A percentile compares a stretch with the other conserved stretches of the same genome.
These are phyloP conservation scores for Yarrowia sp. DNA, from an alignment of 805 yeast species.

Conservation along the genomic window DNA sequence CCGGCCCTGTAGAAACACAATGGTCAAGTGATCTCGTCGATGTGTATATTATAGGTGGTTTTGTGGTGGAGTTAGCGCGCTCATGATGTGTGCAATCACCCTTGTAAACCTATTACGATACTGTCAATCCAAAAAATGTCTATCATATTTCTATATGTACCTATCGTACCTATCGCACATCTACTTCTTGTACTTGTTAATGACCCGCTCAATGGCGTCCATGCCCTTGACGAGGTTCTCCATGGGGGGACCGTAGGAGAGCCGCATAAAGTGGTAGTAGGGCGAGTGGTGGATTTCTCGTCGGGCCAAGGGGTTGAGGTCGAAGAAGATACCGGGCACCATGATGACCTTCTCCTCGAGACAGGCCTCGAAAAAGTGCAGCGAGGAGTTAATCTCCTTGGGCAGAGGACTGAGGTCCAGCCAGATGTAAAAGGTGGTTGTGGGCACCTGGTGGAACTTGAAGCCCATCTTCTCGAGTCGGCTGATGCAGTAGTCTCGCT, in stretches of 20 bases:
- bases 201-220: slow-evolving; percentile 56
- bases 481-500: slow-evolving; percentile 52
- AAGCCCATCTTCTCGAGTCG: slow-evolving; percentile 55
- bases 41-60: no score
- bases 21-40: no score
- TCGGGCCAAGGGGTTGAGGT: slow-evolving; percentile 51
- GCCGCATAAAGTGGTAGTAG: slow-evolving; percentile 57
- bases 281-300: slow-evolving; percentile 52
- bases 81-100: no score
- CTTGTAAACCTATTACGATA: no score
- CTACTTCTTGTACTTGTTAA: slow-evolving; percentile 28
- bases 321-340: slow-evolving; percentile 62
- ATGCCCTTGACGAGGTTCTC: slow-evolving; percentile 51
- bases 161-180: no score
- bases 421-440: slow-evolving; percentile 60
- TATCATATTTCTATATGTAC: background rate
- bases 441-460: slow-evolving; percentile 48
- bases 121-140: no score
- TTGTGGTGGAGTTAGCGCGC: no score
- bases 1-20: no score
- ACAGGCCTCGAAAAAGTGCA: slow-evolving; percentile 62
- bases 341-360: slow-evolving; percentile 56
- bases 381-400: slow-evolving; percentile 52
- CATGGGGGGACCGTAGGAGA: slow-evolving; percentile 59
- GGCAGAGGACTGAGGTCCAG: slow-evolving; percentile 54